Evolutionary conservation across 176 grass and related monocot species (phyloP), one percentile per base, ranked within the genome.

Genomic region (Pontederia paniculata): DNA sequence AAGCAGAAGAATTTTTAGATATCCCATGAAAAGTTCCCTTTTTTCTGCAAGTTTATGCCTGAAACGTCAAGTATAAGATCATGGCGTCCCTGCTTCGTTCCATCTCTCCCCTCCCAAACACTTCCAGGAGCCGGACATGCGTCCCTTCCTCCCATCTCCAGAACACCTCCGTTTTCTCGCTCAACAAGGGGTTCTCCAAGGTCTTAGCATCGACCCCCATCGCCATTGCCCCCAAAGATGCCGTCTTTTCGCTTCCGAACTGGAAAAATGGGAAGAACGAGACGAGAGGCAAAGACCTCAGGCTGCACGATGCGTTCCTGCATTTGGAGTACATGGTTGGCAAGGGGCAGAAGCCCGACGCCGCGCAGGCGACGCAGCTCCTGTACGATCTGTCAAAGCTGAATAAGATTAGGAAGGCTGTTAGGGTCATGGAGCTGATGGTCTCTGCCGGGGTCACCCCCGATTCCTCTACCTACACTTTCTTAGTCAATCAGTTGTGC

Each of bases 401-500:
- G 21, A 65, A 50, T 18, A 65, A 65, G 60, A 49, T 65, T 20
- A 60, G 71, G 6, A 65, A 65, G 51, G 71, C 71, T 16, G 52
- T 65, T 17, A 60, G 71, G 3, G 60, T 56, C 42, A 65, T 65
- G 51, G 71, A 74, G 8, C 11, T 74, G 52, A 74, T 74, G 52
- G 52, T 42, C 28, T 9, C 5, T 11, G 31, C 71, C 21, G 71
- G 71, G 22, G 12, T 23, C 43, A 46, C 60, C 8, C 71, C 71
- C 41, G 60, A 66, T 0, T 18, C 42, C 13, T 48, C 71, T 9
- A 48, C 60, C 10, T 74, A 65, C 44, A 57, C 42, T 37, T 74
- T 74, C 71, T 18, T 74, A 8, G 71, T 74, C 8, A 57, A 57
- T n/a, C 71, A 74, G 16, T 15, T 74, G 25, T 74, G 71, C 62